Evolutionary conservation across 139 green algal genomes (phyloP).

Genomic region (Closterium sp.): DNA sequence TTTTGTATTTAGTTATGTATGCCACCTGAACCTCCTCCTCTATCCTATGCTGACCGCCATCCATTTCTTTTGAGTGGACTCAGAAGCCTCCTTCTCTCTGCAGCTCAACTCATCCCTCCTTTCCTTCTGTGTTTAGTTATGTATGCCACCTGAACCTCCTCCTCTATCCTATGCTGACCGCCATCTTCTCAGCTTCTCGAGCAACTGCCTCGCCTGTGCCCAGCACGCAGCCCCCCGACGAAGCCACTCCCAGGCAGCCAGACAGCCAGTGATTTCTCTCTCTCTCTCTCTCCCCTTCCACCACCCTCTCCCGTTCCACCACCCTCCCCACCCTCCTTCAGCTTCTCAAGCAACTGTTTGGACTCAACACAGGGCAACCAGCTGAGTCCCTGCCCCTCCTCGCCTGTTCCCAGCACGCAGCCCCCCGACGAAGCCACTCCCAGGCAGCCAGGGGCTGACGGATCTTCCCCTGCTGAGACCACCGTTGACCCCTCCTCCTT

Average conservation of each 20-base stretch:
- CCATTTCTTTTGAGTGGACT: background rate
- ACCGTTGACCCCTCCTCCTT: background rate
- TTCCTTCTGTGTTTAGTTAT: no score
- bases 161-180: background rate
- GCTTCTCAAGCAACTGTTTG: background rate
- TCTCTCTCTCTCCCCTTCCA: background rate
- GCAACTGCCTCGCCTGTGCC: no score
- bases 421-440: background rate
- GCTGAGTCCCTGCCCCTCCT: background rate
- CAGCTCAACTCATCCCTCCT: no score
- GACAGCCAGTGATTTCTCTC: no score
- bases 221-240: background rate
- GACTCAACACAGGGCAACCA: background rate
- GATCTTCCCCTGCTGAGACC: background rate
- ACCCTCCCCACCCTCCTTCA: background rate
- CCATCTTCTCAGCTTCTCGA: background rate
- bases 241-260: background rate
- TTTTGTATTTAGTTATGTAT: no score
- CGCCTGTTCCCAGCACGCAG: background rate
- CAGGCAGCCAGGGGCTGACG: background rate
- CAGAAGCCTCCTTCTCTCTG: no score
- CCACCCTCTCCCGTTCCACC: background rate
- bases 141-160: no score
- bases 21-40: no score
- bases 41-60: no score